Conservation (phyloP, 148 eudicot genomes). For the Rhododendron molle region DNA sequence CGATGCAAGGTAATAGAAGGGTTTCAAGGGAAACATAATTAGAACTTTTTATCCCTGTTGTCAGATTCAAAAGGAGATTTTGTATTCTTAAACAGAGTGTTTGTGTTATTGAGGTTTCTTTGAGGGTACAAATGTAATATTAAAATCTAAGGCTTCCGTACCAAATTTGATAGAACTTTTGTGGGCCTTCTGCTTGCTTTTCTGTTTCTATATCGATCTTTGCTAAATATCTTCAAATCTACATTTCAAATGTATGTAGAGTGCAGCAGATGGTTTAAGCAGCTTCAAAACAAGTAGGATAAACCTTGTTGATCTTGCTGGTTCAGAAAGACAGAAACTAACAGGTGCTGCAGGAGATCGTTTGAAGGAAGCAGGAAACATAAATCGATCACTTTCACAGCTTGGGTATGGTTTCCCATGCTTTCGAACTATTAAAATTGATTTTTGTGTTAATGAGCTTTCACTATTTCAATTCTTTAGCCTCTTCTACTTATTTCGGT, state of each 20-base stretch:
- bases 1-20: slow-evolving; percentile 67
- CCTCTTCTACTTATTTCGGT: neutral
- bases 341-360: slow-evolving; percentile 99
- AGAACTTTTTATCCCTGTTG: neutral
- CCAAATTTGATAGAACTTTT: neutral
- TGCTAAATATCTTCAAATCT: slow-evolving; percentile 4
- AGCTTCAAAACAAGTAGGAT: slow-evolving; percentile 81
- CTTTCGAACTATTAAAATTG: neutral
- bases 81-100: neutral
- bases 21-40: neutral
- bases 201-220: neutral
- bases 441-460: neutral
- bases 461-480: neutral
- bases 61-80: neutral
- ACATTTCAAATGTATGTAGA: slow-evolving; percentile 37
- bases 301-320: slow-evolving; percentile 98
- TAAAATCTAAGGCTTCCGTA: neutral
- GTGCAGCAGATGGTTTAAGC: slow-evolving; percentile 71
- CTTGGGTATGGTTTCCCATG: slow-evolving; percentile 60
- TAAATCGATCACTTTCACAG: slow-evolving; percentile 91
- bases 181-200: neutral
- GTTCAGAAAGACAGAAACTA: slow-evolving; percentile 63
- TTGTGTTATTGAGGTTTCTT: neutral
- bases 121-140: neutral
- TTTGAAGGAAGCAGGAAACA: slow-evolving; percentile 95